These are phyloP conservation scores for Starmerella gropengiesseri DNA, from an alignment of 805 yeast species.

Conservation along the genomic window DNA sequence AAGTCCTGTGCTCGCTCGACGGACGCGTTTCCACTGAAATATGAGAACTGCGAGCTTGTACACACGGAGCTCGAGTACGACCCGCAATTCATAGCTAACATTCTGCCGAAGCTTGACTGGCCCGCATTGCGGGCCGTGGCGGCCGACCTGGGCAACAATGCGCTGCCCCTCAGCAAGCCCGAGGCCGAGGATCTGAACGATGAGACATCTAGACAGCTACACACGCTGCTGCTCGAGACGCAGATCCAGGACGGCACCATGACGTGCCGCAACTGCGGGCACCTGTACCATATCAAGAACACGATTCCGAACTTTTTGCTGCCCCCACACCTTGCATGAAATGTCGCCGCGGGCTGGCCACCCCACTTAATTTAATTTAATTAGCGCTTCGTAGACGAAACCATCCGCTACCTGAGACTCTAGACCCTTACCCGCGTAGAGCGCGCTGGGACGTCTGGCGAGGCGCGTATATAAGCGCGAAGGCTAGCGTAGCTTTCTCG, in stretches of 20 bases:
- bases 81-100: conserved; percentile 64
- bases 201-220: conserved; percentile 63
- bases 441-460: too few relatives aligned
- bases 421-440: too few relatives aligned
- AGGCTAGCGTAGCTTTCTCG: too few relatives aligned
- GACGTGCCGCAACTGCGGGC: conserved; percentile 79
- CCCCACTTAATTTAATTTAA: too few relatives aligned
- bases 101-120: conserved; percentile 83
- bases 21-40: conserved; percentile 71
- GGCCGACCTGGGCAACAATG: conserved; percentile 52
- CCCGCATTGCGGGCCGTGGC: conserved; percentile 70
- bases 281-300: conserved; percentile 80
- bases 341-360: too few relatives aligned
- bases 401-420: too few relatives aligned
- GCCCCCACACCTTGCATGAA: conserved; percentile 81
- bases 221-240: conserved; percentile 69
- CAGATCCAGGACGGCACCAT: conserved; percentile 79
- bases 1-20: conserved; percentile 64
- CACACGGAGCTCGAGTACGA: conserved; percentile 72
- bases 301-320: conserved; percentile 86
- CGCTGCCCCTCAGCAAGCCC: conserved; percentile 32
- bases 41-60: conserved; percentile 54
- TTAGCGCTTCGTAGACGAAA: too few relatives aligned
- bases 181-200: conserved; percentile 31
- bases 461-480: too few relatives aligned